A percentile compares a stretch with the other conserved stretches of the same genome.
Evolutionary conservation across 1,284 basidiomycete species (phyloP).

Genomic region (Apiotrichum montevideense): DNA sequence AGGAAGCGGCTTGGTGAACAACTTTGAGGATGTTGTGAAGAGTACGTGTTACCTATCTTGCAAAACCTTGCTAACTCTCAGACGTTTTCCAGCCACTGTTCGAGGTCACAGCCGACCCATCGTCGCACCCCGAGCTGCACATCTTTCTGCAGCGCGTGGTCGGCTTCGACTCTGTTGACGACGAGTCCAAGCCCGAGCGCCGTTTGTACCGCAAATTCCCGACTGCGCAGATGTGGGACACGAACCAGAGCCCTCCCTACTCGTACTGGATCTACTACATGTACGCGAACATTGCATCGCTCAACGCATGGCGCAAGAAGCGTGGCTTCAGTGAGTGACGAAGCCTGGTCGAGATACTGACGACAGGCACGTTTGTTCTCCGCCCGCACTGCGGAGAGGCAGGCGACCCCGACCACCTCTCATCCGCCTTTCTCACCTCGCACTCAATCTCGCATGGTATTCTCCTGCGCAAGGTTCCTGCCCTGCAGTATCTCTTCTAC

Average conservation of each 20-base stretch:
- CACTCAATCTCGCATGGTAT: constrained; percentile 99
- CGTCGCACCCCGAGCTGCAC: constrained; percentile 86
- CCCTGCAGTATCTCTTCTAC: constrained; percentile 82
- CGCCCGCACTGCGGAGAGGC: constrained; percentile 97
- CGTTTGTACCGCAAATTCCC: constrained; percentile 94
- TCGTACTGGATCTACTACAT: constrained; percentile 98
- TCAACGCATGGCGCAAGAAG: constrained; percentile 83
- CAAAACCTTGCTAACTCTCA: constrained; percentile 35
- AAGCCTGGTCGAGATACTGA: constrained; percentile 46
- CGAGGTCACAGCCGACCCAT: constrained; percentile 90
- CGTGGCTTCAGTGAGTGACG: constrained; percentile 72
- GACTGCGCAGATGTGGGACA: constrained; percentile 85
- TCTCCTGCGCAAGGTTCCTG: constrained; percentile 91
- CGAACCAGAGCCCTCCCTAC: constrained; percentile 83
- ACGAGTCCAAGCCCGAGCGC: constrained; percentile 91
- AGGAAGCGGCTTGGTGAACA: constrained; percentile 72
- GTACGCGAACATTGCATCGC: constrained; percentile 90
- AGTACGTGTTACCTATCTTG: constrained; percentile 57
- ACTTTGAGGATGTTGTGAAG: constrained; percentile 83
- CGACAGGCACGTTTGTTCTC: constrained; percentile 74
- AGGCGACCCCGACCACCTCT: constrained; percentile 95
- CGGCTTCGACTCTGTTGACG: constrained; percentile 96
- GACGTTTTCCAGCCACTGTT: constrained; percentile 92
- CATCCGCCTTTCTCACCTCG: constrained; percentile 89
- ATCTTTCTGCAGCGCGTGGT: constrained; percentile 92